Percentiles rank a stretch among this genome's conserved stretches.
Conservation (phyloP, 331 rosid species). For the Malus hybrid region DNA sequence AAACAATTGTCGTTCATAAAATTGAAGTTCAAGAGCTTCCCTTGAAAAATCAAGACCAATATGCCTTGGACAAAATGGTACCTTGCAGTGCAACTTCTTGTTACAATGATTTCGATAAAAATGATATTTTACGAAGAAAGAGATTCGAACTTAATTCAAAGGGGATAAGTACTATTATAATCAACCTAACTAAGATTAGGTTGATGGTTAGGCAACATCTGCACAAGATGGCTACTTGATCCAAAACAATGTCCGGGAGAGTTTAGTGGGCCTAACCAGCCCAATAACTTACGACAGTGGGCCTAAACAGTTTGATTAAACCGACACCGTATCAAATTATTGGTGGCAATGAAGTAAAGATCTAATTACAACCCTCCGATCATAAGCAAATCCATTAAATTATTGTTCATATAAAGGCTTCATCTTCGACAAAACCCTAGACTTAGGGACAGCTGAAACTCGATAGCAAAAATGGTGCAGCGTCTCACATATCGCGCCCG, state of each 20-base stretch:
- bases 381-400: conserved; percentile 2
- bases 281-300: background rate
- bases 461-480: conserved; percentile 51
- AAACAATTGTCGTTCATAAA: background rate
- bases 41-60: no score
- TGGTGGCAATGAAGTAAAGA: background rate
- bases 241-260: background rate
- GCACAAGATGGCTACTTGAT: no score
- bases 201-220: no score
- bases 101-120: no score
- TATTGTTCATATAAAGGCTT: background rate
- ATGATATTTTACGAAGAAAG: no score
- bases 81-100: no score
- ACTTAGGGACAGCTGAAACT: background rate
- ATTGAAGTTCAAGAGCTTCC: no score
- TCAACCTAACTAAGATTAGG: no score
- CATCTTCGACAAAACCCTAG: conserved; percentile 6
- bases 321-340: background rate
- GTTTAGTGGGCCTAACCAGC: background rate
- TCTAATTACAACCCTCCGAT: conserved; percentile 26
- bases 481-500: conserved; percentile 67
- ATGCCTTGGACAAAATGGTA: no score
- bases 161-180: no score
- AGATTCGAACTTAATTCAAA: no score
- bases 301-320: background rate